Evolutionary conservation across 2,329 filamentous ascomycete genomes (phyloP), one percentile per base, ranked within the genome.

Genomic region (Arthrinium puccinioides): DNA sequence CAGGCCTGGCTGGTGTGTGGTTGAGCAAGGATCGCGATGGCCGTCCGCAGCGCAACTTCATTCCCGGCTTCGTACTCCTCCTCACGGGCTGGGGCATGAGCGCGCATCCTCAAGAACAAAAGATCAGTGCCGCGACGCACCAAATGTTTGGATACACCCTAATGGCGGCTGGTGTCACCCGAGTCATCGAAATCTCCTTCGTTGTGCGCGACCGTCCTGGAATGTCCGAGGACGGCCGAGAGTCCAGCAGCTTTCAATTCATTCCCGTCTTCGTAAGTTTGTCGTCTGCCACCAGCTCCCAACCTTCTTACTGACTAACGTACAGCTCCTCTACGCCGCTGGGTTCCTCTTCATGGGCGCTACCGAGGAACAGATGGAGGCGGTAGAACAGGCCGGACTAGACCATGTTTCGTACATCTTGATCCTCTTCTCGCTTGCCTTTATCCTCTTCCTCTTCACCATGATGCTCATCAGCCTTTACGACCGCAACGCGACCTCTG

Each of bases 301-400:
- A 30, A 20, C 34, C 32, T 7, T 27, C 32, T n/a, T n/a, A n/a
- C n/a, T 60, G 49, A 57, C 40, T 7, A 5, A 19, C 18, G 23
- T 9, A 9, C 42, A 94, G 88, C 73, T 97, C 27, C 75, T 98
- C 20, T 94, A 86, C 53, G 88, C 89, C 6, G 84, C 89, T 4
- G 92, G 92, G 2, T 95, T 97, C 64, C 72, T 98, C 27, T 98
- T 98, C 66, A 94, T 97, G 88, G 85, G 87, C 21, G 90, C 92
- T 13, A 97, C 88, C 1, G 92, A 97, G 59, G 89, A 98, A 64
- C 92, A 97, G 62, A 95, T 97, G 86, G 54, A 70, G 16, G 68
- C 96, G 2, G 69, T 97, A 5, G 72, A 77, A 27, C 68, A 76
- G 26, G 83, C 85, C 0, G 73, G 80, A 41, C 80, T 97, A 52